Conservation (phyloP, 176 grass and related monocot genomes). For the Triticum turgidum region DNA sequence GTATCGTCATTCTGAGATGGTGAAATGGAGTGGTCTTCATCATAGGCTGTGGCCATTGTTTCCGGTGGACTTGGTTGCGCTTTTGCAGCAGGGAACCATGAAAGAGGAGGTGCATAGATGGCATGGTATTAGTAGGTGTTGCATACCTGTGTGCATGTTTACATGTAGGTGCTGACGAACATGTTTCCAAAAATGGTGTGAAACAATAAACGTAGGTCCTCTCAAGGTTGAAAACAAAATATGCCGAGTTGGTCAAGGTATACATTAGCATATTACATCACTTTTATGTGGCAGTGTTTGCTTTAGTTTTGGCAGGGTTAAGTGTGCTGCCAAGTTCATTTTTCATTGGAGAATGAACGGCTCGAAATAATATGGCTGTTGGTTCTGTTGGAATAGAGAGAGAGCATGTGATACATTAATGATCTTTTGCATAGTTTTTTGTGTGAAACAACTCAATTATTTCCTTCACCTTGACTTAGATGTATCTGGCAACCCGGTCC, state of each 20-base stretch:
- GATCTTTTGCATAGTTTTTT: neutral
- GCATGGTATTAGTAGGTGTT: slow-evolving; percentile 26
- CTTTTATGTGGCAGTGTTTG: slow-evolving; percentile 7
- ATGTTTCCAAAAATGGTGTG: slow-evolving; percentile 13
- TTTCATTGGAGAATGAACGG: neutral
- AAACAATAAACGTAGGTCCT: slow-evolving; percentile 19
- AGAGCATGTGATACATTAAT: neutral
- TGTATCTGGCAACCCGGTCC: neutral
- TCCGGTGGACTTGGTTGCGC: neutral
- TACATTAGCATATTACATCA: neutral
- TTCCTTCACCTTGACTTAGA: neutral
- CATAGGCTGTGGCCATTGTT: slow-evolving; percentile 31
- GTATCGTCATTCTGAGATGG: slow-evolving; percentile 30
- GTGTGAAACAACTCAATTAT: neutral
- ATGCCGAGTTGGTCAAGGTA: neutral
- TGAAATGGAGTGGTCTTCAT: slow-evolving; percentile 39
- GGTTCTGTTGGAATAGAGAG: neutral
- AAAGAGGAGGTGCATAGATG: slow-evolving; percentile 5
- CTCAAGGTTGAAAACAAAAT: slow-evolving; percentile 30
- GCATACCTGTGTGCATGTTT: slow-evolving; percentile 1
- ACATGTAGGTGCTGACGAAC: slow-evolving; percentile 32
- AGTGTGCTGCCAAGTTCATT: neutral
- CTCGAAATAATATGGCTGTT: neutral
- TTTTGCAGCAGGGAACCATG: slow-evolving; percentile 18
- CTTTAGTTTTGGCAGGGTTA: slow-evolving; percentile 11